Evolutionary conservation across 1,284 basidiomycete species (phyloP), one percentile per base, ranked within the genome.

Genomic region (Ganoderma leucocontextum): DNA sequence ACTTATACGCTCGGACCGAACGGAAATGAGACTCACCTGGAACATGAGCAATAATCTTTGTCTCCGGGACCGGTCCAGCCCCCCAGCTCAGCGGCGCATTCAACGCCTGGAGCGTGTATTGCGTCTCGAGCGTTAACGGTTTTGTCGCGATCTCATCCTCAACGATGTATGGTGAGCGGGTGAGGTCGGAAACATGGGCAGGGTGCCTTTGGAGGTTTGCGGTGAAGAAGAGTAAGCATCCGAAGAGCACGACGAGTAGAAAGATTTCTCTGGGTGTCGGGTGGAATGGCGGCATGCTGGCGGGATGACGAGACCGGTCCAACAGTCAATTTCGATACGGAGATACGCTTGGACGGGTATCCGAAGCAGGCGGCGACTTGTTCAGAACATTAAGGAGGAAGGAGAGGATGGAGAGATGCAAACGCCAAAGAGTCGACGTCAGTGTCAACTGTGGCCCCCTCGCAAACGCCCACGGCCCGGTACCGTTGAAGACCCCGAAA

Each of bases 41-140:
- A 7, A 84, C 88, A 78, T 92, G 90, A 15, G 87, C 83, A 9
- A 91, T 78, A 12, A 91, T 80, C 57, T 83, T 83, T 2, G 90
- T 89, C 64, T 85, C 77, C n/a, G 89, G 89, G 13, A 90, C 84
- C 35, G 80, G 72, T 3, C 79, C 82, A 3, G 76, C 55, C 15
- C 75, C 77, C 80, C 80, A 81, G 22, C 67, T 73, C n/a, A 80
- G 65, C 7, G 79, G 75, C 2, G 66, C 63, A 58, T 74, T 77
- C 63, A 79, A 65, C 2, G 70, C 60, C 55, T 77, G 74, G 36
- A 78, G 67, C 0, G 76, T 76, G 58, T 75, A 79, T 64, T 78
- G 75, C n/a, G 71, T 71, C 63, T 78, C 76, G 49, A 77, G 73
- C 19, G 75, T 74, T 29, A 73, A 65, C 9, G 76, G 65, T 7